Conservation (phyloP, 2,329 filamentous ascomycete species). For the Aspergillus udagawae region DNA sequence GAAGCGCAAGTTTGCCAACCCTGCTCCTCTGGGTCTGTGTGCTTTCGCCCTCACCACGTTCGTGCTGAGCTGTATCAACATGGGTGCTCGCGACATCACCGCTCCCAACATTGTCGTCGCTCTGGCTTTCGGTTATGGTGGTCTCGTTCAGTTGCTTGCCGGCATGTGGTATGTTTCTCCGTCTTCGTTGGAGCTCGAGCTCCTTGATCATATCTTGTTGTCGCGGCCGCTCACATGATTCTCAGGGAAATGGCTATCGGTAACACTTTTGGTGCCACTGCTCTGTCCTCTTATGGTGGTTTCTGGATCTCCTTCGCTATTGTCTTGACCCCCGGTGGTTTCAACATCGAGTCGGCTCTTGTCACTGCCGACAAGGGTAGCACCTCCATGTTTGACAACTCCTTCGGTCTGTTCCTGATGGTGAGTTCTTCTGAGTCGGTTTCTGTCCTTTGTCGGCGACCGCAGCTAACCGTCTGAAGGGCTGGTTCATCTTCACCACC, state of each 20-base stretch:
- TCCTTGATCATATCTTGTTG: background rate
- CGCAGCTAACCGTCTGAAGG: slow-evolving; percentile 30
- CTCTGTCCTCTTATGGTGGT: slow-evolving; percentile 74
- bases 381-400: slow-evolving; percentile 51
- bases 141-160: slow-evolving; percentile 71
- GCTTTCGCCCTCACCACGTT: slow-evolving; percentile 83
- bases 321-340: slow-evolving; percentile 64
- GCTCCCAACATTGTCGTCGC: slow-evolving; percentile 65
- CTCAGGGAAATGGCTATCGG: slow-evolving; percentile 79
- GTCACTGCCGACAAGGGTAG: slow-evolving; percentile 17
- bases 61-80: slow-evolving; percentile 70
- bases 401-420: slow-evolving; percentile 70
- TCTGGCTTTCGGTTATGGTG: slow-evolving; percentile 70
- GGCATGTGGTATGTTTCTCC: slow-evolving; percentile 70
- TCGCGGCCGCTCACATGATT: background rate
- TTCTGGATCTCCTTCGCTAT: slow-evolving; percentile 79
- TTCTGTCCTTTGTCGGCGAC: background rate
- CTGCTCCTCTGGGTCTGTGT: slow-evolving; percentile 69
- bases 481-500: slow-evolving; percentile 84
- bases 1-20: slow-evolving; percentile 70
- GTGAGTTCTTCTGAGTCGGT: slow-evolving; percentile 30
- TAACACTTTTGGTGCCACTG: slow-evolving; percentile 81
- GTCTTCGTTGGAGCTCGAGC: background rate
- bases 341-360: slow-evolving; percentile 52
- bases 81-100: slow-evolving; percentile 58